Percentiles rank a stretch among this genome's conserved stretches.
Evolutionary conservation across 1,139 yeast genomes (phyloP).

Genomic region (Lodderomyces elongisporus): DNA sequence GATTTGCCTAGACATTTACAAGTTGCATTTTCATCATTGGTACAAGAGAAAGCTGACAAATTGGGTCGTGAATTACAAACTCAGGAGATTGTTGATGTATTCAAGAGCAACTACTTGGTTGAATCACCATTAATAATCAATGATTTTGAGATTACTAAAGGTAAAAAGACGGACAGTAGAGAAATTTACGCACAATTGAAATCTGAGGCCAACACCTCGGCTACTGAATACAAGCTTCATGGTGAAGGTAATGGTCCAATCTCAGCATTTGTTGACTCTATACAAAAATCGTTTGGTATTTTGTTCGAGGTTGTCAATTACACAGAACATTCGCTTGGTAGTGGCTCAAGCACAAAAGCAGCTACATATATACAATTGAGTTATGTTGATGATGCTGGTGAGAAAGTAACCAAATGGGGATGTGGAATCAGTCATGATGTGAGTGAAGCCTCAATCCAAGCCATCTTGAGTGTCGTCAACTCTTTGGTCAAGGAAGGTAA

Average conservation of each 20-base stretch:
- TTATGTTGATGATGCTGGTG: slow-evolving; percentile 23
- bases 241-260: slow-evolving; percentile 48
- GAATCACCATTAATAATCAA: slow-evolving; percentile 23
- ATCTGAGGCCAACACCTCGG: slow-evolving; percentile 3
- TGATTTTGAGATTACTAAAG: slow-evolving; percentile 32
- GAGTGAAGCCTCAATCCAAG: slow-evolving; percentile 44
- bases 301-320: slow-evolving; percentile 40
- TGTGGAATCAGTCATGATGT: slow-evolving; percentile 45
- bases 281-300: slow-evolving; percentile 29
- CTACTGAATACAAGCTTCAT: slow-evolving; percentile 18
- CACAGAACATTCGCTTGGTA: slow-evolving; percentile 42
- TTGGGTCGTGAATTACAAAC: slow-evolving; percentile 44
- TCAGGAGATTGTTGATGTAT: slow-evolving; percentile 37
- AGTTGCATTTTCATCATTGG: slow-evolving; percentile 37
- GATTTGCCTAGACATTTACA: slow-evolving; percentile 46
- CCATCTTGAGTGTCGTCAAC: slow-evolving; percentile 41
- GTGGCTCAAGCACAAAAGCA: slow-evolving; percentile 41
- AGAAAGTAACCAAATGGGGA: slow-evolving; percentile 36
- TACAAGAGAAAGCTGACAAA: slow-evolving; percentile 37
- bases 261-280: slow-evolving; percentile 42
- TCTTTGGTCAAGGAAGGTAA: slow-evolving; percentile 16
- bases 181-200: slow-evolving; percentile 27
- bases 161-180: slow-evolving; percentile 19
- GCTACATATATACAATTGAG: slow-evolving; percentile 44
- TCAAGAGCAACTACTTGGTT: slow-evolving; percentile 31